phyloP scores from a whole-genome alignment of 2,329 filamentous ascomycete genomes.

The Sarocladiaceae sp. region DNA sequence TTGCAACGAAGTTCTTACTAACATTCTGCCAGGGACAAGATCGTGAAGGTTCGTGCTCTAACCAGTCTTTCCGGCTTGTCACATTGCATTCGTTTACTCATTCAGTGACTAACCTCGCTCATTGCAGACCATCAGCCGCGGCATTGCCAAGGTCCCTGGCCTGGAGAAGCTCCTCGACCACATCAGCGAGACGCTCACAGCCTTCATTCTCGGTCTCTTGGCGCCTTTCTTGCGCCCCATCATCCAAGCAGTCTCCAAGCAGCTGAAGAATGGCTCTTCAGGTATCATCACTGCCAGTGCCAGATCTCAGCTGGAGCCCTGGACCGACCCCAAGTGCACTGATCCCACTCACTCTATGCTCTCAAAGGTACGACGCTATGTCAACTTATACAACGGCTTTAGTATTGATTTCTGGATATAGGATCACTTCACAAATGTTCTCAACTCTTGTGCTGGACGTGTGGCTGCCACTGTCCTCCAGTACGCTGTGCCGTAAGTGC shows the following conservation, averaged over 20 bases:
- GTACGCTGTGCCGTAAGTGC: slow-evolving; percentile 72
- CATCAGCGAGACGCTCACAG: slow-evolving; percentile 86
- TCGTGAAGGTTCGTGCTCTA: slow-evolving; percentile 58
- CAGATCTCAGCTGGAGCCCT: slow-evolving; percentile 73
- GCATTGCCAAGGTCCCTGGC: slow-evolving; percentile 88
- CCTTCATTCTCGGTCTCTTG: slow-evolving; percentile 86
- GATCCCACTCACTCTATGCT: slow-evolving; percentile 81
- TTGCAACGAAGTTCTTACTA: not conserved
- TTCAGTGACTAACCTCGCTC: slow-evolving; percentile 1
- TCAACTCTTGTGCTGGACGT: slow-evolving; percentile 73
- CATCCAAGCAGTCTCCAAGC: slow-evolving; percentile 80
- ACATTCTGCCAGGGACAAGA: slow-evolving; percentile 56
- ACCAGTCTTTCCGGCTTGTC: not conserved
- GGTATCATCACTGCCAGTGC: slow-evolving; percentile 64
- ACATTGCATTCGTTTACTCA: too few relatives aligned
- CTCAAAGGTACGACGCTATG: slow-evolving; percentile 47
- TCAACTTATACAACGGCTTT: not conserved
- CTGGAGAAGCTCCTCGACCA: slow-evolving; percentile 87
- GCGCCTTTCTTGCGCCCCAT: slow-evolving; percentile 90
- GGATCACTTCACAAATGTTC: slow-evolving; percentile 75
- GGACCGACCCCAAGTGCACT: slow-evolving; percentile 70
- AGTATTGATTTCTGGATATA: not conserved
- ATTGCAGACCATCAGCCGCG: slow-evolving; percentile 60
- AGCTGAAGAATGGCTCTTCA: slow-evolving; percentile 80
- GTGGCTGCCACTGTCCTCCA: slow-evolving; percentile 73